Evolutionary conservation across 1,139 yeast species (phyloP).

Genomic region (Blastobotrys persicus): DNA sequence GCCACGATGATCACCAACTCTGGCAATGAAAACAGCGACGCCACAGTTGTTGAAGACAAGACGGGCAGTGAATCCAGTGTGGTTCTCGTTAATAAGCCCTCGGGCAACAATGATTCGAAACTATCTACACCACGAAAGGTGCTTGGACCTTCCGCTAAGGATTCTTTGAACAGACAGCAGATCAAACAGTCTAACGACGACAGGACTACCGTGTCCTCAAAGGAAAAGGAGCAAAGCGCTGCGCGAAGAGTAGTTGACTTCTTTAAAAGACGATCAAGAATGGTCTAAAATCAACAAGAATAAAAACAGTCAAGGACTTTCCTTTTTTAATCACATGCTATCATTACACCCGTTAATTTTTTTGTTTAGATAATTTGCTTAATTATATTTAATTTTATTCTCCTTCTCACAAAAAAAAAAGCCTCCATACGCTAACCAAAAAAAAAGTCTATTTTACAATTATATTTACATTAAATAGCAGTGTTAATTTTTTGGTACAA

Average conservation of each 20-base stretch:
- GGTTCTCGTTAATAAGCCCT: constrained; percentile 10
- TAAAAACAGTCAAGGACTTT: neutral
- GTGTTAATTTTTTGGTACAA: neutral
- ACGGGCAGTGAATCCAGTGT: constrained; percentile 8
- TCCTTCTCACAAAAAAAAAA: neutral
- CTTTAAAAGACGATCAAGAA: constrained; percentile 38
- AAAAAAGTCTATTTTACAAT: neutral
- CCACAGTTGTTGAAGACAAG: constrained; percentile 4
- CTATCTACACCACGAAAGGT: constrained; percentile 21
- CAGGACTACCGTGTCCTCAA: constrained; percentile 5
- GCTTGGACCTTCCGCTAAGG: constrained; percentile 28
- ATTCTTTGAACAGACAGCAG: constrained; percentile 27
- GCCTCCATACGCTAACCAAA: too few relatives aligned
- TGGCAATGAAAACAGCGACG: neutral
- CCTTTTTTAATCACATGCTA: neutral
- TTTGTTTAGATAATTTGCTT: constrained; percentile 1
- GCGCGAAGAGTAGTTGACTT: constrained; percentile 38
- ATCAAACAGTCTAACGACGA: constrained; percentile 9
- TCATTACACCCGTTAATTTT: neutral
- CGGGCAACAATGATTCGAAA: constrained; percentile 9
- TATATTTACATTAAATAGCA: neutral
- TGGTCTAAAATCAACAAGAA: constrained; percentile 45
- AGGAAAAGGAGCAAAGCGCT: constrained; percentile 21
- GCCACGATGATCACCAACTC: constrained; percentile 4
- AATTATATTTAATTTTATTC: constrained; percentile 9